phyloP scores from a whole-genome alignment of 371 early-diverging fungal genomes.

The Antonospora locustae region DNA sequence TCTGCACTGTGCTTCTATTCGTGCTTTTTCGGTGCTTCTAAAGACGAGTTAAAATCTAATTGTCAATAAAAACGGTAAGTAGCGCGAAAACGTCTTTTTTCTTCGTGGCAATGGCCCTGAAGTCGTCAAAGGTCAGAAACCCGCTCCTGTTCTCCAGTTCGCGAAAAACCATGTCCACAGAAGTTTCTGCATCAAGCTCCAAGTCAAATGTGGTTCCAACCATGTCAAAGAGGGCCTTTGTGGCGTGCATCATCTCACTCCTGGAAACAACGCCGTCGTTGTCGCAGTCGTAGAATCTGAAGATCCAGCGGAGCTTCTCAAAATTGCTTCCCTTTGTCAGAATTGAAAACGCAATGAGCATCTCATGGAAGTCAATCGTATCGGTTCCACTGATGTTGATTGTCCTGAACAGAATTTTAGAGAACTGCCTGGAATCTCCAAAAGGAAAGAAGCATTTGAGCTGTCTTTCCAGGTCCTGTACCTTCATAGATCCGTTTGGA shows the following conservation, averaged over 20 bases:
- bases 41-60: too few species aligned
- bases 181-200: constrained; percentile 14
- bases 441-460: constrained; percentile 44
- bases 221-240: constrained; percentile 36
- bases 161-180: constrained; percentile 26
- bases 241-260: constrained; percentile 27
- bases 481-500: constrained; percentile 35
- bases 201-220: constrained; percentile 21
- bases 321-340: constrained; percentile 39
- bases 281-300: constrained; percentile 51
- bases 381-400: constrained; percentile 44
- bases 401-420: constrained; percentile 37
- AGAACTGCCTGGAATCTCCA: constrained; percentile 35
- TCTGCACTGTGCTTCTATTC: too few species aligned
- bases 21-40: too few species aligned
- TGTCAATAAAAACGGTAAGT: too few species aligned
- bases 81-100: too few species aligned
- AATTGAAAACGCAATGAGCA: constrained; percentile 49
- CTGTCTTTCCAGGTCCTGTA: constrained; percentile 31
- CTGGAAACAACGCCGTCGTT: constrained; percentile 43
- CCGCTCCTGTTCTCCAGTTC: constrained; percentile 30
- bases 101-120: too few species aligned
- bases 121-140: constrained; percentile 50
- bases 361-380: constrained; percentile 42
- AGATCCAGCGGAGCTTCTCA: constrained; percentile 50